phyloP scores from a whole-genome alignment of 345 rosid genomes.

The Angophora floribunda region DNA sequence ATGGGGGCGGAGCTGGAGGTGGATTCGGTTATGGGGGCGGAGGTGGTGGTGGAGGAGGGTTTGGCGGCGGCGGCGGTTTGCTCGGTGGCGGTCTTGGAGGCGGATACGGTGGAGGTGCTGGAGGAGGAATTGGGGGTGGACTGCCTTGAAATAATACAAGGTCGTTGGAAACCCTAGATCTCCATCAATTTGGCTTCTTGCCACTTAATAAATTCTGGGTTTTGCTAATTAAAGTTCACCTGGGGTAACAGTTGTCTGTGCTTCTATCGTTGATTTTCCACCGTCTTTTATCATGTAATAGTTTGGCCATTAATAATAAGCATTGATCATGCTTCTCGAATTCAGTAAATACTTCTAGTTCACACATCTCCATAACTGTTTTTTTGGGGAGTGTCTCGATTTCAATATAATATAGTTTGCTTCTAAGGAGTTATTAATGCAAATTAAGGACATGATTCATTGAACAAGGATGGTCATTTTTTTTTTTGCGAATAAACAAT shows the following conservation, averaged over 20 bases:
- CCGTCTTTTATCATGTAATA: background rate
- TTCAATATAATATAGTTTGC: background rate
- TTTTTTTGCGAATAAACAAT: background rate
- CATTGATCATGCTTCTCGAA: background rate
- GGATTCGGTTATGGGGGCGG: slow-evolving; percentile 1
- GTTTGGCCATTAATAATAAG: background rate
- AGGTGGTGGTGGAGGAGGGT: background rate
- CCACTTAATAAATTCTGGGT: background rate
- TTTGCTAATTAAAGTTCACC: background rate
- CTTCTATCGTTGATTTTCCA: background rate
- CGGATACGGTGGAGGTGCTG: background rate
- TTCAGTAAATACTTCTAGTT: background rate
- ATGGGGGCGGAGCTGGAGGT: slow-evolving; percentile 1
- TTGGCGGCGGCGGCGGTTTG: background rate
- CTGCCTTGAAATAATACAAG: background rate
- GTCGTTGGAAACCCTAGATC: no score
- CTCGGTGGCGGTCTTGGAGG: background rate
- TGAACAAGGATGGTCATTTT: background rate
- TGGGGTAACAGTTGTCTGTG: background rate
- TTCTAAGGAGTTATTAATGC: background rate
- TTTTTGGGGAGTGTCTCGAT: background rate
- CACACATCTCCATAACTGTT: background rate
- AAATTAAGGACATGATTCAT: background rate
- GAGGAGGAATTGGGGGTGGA: slow-evolving; percentile 2
- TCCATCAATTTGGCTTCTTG: background rate